Conservation (phyloP, 495 filamentous ascomycete genomes). For the Podospora pseudopauciseta region DNA sequence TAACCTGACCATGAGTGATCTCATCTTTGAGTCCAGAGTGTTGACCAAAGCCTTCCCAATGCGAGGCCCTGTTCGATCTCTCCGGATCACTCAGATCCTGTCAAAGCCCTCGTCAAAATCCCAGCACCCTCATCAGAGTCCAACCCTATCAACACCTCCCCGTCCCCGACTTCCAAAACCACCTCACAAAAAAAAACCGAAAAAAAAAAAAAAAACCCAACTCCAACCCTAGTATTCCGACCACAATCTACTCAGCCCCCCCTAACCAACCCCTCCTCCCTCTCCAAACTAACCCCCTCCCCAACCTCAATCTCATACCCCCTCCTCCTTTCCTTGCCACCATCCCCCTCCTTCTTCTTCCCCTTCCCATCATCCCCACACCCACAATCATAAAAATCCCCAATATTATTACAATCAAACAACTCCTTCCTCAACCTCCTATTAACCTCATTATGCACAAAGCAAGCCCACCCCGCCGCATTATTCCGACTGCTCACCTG, state of each 20-base stretch:
- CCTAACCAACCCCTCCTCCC: constrained; percentile 34
- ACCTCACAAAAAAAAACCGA: background rate
- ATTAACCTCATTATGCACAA: constrained; percentile 94
- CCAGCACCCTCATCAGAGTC: background rate
- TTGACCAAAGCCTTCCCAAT: background rate
- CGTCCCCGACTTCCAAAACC: background rate
- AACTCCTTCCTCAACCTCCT: constrained; percentile 71
- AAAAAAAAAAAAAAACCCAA: background rate
- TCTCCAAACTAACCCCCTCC: constrained; percentile 35
- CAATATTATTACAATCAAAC: constrained; percentile 88
- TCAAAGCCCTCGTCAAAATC: too few species aligned
- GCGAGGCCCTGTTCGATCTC: too few species aligned
- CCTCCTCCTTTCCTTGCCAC: constrained; percentile 4
- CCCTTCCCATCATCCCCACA: constrained; percentile 72
- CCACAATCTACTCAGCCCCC: constrained; percentile 16
- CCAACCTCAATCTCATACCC: constrained; percentile 6
- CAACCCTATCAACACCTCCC: background rate
- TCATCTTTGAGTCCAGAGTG: background rate
- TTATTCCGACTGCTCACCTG: constrained; percentile 79
- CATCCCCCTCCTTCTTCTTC: constrained; percentile 28
- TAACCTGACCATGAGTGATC: background rate
- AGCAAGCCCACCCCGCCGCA: constrained; percentile 89
- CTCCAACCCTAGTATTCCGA: background rate
- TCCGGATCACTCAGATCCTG: too few species aligned
- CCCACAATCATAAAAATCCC: constrained; percentile 93